phyloP scores from a whole-genome alignment of 257 asterid genomes.

The Gentiana macrophylla region DNA sequence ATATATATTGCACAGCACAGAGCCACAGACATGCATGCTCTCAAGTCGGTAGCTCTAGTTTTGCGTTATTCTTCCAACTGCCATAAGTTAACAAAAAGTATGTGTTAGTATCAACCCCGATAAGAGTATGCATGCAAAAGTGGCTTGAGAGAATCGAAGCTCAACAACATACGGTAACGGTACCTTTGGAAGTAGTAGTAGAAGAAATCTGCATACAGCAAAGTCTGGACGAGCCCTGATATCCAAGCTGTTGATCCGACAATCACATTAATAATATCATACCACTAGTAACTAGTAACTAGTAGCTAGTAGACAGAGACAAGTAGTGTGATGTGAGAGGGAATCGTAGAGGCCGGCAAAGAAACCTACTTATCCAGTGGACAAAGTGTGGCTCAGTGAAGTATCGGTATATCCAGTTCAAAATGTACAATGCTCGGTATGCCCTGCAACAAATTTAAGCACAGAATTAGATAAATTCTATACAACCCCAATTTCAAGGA shows the following conservation, averaged over 20 bases:
- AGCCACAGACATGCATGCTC: too few species aligned
- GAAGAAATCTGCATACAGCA: slow-evolving; percentile 82
- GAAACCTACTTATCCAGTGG: slow-evolving; percentile 70
- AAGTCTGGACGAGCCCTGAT: slow-evolving; percentile 69
- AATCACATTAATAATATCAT: too few species aligned
- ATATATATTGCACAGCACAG: too few species aligned
- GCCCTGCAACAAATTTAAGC: slow-evolving; percentile 45
- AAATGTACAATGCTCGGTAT: slow-evolving; percentile 60
- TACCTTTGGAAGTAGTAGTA: slow-evolving; percentile 87
- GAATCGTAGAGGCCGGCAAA: slow-evolving; percentile 17
- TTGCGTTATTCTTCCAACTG: slow-evolving; percentile 75
- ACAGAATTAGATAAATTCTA: not conserved
- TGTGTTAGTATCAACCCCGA: not conserved
- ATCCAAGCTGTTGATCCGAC: slow-evolving; percentile 53
- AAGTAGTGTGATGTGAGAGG: too few species aligned
- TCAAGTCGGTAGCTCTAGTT: slow-evolving; percentile 69
- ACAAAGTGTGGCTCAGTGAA: slow-evolving; percentile 75
- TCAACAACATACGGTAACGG: too few species aligned
- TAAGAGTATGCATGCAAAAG: not conserved
- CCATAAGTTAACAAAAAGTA: not conserved
- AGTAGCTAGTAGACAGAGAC: too few species aligned
- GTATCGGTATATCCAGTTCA: slow-evolving; percentile 92
- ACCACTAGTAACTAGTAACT: too few species aligned
- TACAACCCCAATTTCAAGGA: too few species aligned
- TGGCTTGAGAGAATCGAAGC: not conserved